phyloP scores from a whole-genome alignment of 1,139 yeast genomes.

The Lodderomyces beijingensis region DNA sequence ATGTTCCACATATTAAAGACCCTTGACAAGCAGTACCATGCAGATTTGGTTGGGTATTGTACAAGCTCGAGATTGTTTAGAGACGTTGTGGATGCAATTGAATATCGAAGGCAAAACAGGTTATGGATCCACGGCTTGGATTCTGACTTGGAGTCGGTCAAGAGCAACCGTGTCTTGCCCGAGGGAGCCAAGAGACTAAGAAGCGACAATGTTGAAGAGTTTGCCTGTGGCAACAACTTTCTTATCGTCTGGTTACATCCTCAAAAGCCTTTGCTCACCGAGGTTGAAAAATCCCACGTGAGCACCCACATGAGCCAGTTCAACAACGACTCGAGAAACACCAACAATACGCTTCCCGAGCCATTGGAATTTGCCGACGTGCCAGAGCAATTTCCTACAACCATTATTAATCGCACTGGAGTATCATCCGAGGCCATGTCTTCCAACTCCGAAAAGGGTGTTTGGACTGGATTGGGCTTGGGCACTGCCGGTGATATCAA shows the following conservation, averaged over 20 bases:
- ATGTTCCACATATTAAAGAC: conserved; percentile 23
- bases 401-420: conserved; percentile 8
- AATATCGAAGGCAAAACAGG: conserved; percentile 22
- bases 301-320: conserved; percentile 13
- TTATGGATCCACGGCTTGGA: conserved; percentile 31
- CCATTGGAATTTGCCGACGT: neutral
- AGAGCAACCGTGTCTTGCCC: conserved; percentile 6
- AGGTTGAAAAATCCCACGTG: conserved; percentile 10
- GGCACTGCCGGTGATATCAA: conserved; percentile 42
- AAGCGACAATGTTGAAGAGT: conserved; percentile 25
- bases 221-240: conserved; percentile 29
- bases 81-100: conserved; percentile 25
- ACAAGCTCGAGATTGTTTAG: conserved; percentile 21
- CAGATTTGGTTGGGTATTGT: conserved; percentile 24
- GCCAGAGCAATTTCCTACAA: conserved; percentile 9
- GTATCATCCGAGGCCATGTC: conserved; percentile 12
- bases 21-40: conserved; percentile 29
- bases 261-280: conserved; percentile 23
- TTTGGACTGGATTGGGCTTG: conserved; percentile 26
- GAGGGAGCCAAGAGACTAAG: conserved; percentile 11
- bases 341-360: conserved; percentile 5
- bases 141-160: conserved; percentile 14
- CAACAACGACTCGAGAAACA: conserved; percentile 11
- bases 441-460: conserved; percentile 11
- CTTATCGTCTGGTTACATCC: conserved; percentile 32